Evolutionary conservation across 1,284 basidiomycete species (phyloP).

Genomic region (Waitea zeae): DNA sequence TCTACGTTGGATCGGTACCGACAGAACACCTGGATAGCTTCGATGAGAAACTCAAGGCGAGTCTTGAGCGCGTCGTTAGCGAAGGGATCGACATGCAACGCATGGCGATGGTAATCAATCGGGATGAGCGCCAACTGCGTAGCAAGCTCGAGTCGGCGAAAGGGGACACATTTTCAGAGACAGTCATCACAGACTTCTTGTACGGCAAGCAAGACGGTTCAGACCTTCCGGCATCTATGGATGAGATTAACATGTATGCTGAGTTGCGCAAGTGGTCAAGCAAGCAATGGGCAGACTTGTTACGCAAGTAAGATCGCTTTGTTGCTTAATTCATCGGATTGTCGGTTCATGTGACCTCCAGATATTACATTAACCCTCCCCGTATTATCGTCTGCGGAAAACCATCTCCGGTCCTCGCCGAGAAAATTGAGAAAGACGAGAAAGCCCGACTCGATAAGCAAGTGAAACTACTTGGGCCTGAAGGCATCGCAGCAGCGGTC

Average conservation of each 20-base stretch:
- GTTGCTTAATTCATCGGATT: background rate
- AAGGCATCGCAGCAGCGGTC: constrained; percentile 62
- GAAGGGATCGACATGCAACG: constrained; percentile 86
- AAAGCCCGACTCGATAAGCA: constrained; percentile 64
- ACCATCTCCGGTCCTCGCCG: constrained; percentile 77
- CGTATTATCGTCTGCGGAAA: constrained; percentile 69
- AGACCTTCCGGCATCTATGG: constrained; percentile 57
- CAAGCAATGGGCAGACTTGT: constrained; percentile 65
- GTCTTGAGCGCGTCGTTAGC: constrained; percentile 54
- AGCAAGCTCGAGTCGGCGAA: constrained; percentile 62
- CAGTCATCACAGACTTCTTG: constrained; percentile 74
- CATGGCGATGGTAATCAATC: constrained; percentile 76
- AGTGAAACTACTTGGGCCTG: constrained; percentile 55
- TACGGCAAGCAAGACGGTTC: constrained; percentile 79
- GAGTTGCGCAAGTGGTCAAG: constrained; percentile 55
- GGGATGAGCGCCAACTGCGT: constrained; percentile 79
- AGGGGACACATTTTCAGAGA: constrained; percentile 57
- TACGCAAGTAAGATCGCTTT: constrained; percentile 43
- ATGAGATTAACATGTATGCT: constrained; percentile 66
- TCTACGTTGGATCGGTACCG: constrained; percentile 79
- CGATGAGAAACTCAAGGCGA: constrained; percentile 49
- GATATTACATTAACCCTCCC: constrained; percentile 63
- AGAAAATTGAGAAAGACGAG: constrained; percentile 70
- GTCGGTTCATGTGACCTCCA: constrained; percentile 18
- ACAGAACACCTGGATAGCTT: constrained; percentile 63